Evolutionary conservation across 1,284 basidiomycete species (phyloP).

Genomic region (Ustilago tritici): DNA sequence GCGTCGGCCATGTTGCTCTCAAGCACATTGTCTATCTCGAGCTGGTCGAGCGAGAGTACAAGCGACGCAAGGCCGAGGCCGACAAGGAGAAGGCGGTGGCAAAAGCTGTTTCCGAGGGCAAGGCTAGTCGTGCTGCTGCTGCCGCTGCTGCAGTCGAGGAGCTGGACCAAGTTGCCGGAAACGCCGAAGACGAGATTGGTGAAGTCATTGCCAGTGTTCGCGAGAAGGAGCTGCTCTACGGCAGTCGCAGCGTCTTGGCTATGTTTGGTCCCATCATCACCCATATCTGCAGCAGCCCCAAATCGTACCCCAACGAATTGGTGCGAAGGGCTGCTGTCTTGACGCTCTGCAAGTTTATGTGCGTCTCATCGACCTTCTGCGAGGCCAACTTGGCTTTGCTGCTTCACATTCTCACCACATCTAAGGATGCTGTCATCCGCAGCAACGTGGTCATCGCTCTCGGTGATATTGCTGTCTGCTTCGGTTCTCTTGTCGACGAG

Average conservation of each 20-base stretch:
- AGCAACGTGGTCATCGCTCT: constrained; percentile 97
- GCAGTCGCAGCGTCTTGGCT: constrained; percentile 83
- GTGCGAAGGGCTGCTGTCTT: constrained; percentile 88
- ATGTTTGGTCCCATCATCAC: constrained; percentile 90
- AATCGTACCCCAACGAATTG: constrained; percentile 78
- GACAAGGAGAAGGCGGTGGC: constrained; percentile 72
- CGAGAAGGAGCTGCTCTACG: constrained; percentile 89
- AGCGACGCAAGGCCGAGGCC: constrained; percentile 91
- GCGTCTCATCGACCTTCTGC: constrained; percentile 92
- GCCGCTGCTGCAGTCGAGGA: constrained; percentile 74
- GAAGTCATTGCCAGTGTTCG: constrained; percentile 85
- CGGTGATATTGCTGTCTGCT: constrained; percentile 95
- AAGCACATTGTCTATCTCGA: constrained; percentile 98
- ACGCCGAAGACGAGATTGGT: constrained; percentile 97
- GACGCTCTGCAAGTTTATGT: constrained; percentile 94
- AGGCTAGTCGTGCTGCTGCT: constrained; percentile 56
- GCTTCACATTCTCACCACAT: constrained; percentile 92
- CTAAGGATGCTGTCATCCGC: constrained; percentile 86
- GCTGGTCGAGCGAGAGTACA: constrained; percentile 95
- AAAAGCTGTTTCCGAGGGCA: constrained; percentile 56
- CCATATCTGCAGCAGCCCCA: constrained; percentile 81
- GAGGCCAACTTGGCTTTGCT: constrained; percentile 87
- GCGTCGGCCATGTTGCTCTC: constrained; percentile 95
- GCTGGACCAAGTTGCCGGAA: constrained; percentile 95
- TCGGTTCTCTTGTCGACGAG: constrained; percentile 95